Conservation (phyloP, 129 eudicot genomes). For the Apium graveolens region DNA sequence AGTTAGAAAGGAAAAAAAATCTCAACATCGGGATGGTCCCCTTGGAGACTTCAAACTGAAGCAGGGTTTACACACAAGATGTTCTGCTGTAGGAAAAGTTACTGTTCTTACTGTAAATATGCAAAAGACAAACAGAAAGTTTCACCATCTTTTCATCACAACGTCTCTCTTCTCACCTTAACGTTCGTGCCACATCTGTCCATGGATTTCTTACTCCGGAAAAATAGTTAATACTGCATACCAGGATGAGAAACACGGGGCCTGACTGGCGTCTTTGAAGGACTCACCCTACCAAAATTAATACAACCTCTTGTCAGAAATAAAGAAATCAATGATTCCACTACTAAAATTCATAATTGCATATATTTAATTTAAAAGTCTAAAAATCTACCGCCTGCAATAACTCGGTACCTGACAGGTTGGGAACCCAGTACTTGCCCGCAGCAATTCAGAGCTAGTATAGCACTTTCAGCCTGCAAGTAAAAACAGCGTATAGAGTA, state of each 20-base stretch:
- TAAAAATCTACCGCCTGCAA: not conserved
- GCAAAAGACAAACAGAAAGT: conserved; percentile 26
- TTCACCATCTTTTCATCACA: conserved; percentile 26
- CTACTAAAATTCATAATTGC: not conserved
- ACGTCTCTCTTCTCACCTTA: conserved; percentile 30
- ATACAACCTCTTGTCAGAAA: not conserved
- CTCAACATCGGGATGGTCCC: conserved; percentile 23
- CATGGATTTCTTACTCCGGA: conserved; percentile 14
- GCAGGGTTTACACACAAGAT: conserved; percentile 14
- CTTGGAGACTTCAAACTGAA: conserved; percentile 16
- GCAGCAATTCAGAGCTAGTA: conserved; percentile 79
- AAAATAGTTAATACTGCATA: conserved; percentile 30
- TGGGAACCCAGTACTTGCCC: conserved; percentile 82
- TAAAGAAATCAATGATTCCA: not conserved
- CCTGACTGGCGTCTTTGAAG: conserved; percentile 99
- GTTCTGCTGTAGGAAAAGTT: conserved; percentile 8
- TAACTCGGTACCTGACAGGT: conserved; percentile 60
- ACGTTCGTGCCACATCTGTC: conserved; percentile 20
- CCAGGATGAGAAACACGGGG: conserved; percentile 57
- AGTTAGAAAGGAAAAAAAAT: conserved; percentile 11
- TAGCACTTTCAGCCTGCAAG: conserved; percentile 89
- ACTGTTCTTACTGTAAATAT: conserved; percentile 8
- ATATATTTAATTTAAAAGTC: not conserved
- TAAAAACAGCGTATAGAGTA: not conserved
- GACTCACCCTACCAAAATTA: conserved; percentile 72